A percentile compares a stretch with the other conserved stretches of the same genome.
phyloP scores from a whole-genome alignment of 805 yeast species.

The Spathaspora girioi region DNA sequence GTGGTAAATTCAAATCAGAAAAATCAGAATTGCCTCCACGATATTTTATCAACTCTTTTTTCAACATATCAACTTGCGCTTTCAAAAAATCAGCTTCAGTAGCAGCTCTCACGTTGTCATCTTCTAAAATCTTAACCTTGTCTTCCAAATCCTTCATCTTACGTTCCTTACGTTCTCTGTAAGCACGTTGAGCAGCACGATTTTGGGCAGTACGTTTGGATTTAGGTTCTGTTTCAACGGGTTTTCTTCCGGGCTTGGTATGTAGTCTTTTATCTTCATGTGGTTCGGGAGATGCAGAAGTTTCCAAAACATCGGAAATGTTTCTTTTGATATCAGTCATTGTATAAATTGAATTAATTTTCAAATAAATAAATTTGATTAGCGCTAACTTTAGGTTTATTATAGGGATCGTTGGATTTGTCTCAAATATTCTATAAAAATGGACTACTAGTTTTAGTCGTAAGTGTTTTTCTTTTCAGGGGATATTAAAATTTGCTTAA shows the following conservation, averaged over 20 bases:
- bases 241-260: constrained; percentile 78
- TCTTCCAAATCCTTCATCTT: constrained; percentile 83
- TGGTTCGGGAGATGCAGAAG: constrained; percentile 7
- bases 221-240: constrained; percentile 73
- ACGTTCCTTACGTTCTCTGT: constrained; percentile 87
- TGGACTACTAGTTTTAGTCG: neutral
- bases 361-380: neutral
- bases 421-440: too few species aligned
- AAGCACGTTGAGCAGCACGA: constrained; percentile 97
- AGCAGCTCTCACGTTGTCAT: constrained; percentile 60
- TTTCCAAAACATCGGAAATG: constrained; percentile 18
- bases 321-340: constrained; percentile 33
- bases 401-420: too few species aligned
- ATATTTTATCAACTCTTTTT: constrained; percentile 64
- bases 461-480: neutral
- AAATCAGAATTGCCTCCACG: constrained; percentile 42
- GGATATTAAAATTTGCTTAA: neutral
- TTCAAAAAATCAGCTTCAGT: constrained; percentile 72
- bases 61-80: constrained; percentile 70
- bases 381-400: too few species aligned
- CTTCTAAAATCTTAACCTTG: constrained; percentile 69
- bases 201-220: constrained; percentile 93
- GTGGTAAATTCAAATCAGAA: constrained; percentile 27
- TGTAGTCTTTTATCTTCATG: constrained; percentile 38
- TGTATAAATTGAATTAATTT: neutral